A percentile compares a stretch with the other conserved stretches of the same genome.
These are phyloP conservation scores for Stagonosporopsis vannaccii DNA, from an alignment of 2,329 filamentous ascomycete species.

Conservation along the genomic window DNA sequence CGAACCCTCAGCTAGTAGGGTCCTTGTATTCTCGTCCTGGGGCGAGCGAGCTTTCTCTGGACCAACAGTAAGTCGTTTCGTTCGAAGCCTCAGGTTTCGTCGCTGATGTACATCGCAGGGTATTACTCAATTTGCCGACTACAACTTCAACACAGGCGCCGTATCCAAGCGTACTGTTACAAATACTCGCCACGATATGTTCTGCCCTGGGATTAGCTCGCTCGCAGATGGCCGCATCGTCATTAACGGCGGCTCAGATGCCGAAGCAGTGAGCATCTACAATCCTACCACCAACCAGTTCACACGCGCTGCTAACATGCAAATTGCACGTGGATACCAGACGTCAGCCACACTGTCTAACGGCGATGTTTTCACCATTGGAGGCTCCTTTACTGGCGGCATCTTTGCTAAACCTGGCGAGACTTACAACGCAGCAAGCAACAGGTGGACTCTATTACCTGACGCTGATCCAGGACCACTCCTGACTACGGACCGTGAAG, in stretches of 20 bases:
- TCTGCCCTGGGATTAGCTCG: conserved; percentile 30
- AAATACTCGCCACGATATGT: conserved; percentile 33
- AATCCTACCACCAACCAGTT: conserved; percentile 24
- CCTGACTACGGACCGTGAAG: conserved; percentile 27
- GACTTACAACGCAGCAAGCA: conserved; percentile 22
- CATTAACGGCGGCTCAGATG: conserved; percentile 26
- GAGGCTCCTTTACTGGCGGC: conserved; percentile 26
- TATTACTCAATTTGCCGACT: conserved; percentile 30
- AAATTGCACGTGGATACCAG: conserved; percentile 27
- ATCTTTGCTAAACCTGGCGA: conserved; percentile 26
- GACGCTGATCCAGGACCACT: conserved; percentile 27
- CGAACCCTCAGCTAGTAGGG: conserved; percentile 23
- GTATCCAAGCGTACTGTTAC: conserved; percentile 25
- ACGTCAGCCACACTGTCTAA: conserved; percentile 25
- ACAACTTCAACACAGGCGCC: conserved; percentile 21
- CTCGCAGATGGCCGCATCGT: conserved; percentile 26
- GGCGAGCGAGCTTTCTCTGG: conserved; percentile 1
- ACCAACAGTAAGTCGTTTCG: not conserved
- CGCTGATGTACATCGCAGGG: conserved; percentile 18
- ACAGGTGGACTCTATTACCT: conserved; percentile 25
- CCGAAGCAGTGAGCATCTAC: conserved; percentile 28
- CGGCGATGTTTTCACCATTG: conserved; percentile 30
- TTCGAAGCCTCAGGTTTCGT: conserved; percentile 14
- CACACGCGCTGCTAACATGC: conserved; percentile 23
- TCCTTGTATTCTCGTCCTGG: conserved; percentile 30